Evolutionary conservation across 2,329 filamentous ascomycete genomes (phyloP).

Genomic region (Seiridium unicorne): DNA sequence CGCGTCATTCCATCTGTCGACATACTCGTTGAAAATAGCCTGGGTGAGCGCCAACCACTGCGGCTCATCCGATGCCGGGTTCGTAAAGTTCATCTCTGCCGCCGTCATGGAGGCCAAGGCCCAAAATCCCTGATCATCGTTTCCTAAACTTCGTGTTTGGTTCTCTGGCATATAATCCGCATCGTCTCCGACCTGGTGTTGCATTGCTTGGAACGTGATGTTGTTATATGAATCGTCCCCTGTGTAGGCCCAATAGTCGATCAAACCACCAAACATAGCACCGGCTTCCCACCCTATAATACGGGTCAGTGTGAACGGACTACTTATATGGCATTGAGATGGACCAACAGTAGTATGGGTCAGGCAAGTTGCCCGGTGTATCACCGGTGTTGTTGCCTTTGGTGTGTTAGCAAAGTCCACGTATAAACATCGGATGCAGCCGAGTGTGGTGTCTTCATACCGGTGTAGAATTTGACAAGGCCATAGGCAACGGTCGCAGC

Average conservation of each 20-base stretch:
- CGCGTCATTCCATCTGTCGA: slow-evolving; percentile 63
- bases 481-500: slow-evolving; percentile 46
- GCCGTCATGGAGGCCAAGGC: slow-evolving; percentile 78
- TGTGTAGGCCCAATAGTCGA: slow-evolving; percentile 73
- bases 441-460: not conserved
- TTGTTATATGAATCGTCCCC: slow-evolving; percentile 65
- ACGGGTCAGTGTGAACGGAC: slow-evolving; percentile 13
- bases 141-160: slow-evolving; percentile 60
- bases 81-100: slow-evolving; percentile 72
- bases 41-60: slow-evolving; percentile 79
- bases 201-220: slow-evolving; percentile 55
- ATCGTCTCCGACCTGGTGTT: slow-evolving; percentile 60
- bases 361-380: slow-evolving; percentile 54
- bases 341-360: slow-evolving; percentile 62
- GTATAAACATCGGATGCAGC: not conserved
- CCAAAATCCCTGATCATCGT: slow-evolving; percentile 84
- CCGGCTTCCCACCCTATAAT: slow-evolving; percentile 67
- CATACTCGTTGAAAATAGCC: slow-evolving; percentile 78
- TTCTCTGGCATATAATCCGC: slow-evolving; percentile 66
- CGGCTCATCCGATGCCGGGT: slow-evolving; percentile 60
- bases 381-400: slow-evolving; percentile 59
- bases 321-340: slow-evolving; percentile 14
- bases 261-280: slow-evolving; percentile 66
- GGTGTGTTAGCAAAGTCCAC: not conserved
- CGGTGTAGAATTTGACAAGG: slow-evolving; percentile 47